A percentile compares a stretch with the other conserved stretches of the same genome.
phyloP scores from a whole-genome alignment of 805 yeast species.

The Ogataea nonfermentans region DNA sequence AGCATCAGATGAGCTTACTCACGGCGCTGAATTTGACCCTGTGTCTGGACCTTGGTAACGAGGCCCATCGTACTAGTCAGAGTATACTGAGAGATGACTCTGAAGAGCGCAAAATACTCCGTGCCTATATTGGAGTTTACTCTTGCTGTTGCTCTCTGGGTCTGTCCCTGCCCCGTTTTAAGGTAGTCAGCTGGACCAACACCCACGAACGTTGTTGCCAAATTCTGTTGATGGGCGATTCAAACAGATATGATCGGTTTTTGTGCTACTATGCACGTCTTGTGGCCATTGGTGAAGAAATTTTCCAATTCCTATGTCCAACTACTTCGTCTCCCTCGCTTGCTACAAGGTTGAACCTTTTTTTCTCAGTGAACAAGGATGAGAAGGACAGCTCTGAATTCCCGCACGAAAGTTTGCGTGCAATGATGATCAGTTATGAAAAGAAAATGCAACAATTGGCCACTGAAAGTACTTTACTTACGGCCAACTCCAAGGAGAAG shows the following conservation, averaged over 20 bases:
- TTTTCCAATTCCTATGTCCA: constrained; percentile 41
- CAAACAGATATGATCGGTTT: constrained; percentile 39
- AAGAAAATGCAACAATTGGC: constrained; percentile 39
- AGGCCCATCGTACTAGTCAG: constrained; percentile 27
- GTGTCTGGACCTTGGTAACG: constrained; percentile 49
- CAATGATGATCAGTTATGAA: constrained; percentile 40
- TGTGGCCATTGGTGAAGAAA: constrained; percentile 50
- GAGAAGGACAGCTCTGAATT: constrained; percentile 13
- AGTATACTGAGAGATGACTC: constrained; percentile 29
- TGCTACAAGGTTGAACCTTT: constrained; percentile 8
- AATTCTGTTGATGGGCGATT: constrained; percentile 36
- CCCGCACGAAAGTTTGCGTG: constrained; percentile 27
- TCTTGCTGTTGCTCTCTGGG: constrained; percentile 52
- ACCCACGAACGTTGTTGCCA: constrained; percentile 41
- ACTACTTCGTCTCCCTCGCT: constrained; percentile 18
- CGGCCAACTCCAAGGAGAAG: constrained; percentile 36
- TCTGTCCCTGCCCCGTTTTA: constrained; percentile 49
- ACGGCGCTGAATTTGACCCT: constrained; percentile 44
- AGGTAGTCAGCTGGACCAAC: constrained; percentile 47
- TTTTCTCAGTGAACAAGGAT: constrained; percentile 7
- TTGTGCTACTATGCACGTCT: constrained; percentile 44
- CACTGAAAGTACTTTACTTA: constrained; percentile 40
- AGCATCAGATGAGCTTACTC: constrained; percentile 48
- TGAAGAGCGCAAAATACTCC: constrained; percentile 36
- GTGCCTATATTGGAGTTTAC: constrained; percentile 48